Conservation (phyloP, 257 asterid species). For the Coffea eugenioides region DNA sequence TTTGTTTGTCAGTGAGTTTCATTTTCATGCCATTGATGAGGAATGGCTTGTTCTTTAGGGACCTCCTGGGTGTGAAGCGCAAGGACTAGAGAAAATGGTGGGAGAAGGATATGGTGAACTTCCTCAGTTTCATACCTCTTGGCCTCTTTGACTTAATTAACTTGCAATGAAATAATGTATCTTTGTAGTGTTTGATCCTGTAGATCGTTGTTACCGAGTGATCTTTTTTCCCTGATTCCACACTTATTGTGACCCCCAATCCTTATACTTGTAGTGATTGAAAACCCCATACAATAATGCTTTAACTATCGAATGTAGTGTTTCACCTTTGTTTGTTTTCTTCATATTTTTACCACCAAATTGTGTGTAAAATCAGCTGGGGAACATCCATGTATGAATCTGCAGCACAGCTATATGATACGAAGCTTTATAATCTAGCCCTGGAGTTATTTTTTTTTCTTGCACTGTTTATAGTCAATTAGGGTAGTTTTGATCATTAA, state of each 20-base stretch:
- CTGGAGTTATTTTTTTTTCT: background rate
- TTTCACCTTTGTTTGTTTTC: no score
- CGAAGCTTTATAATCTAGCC: background rate
- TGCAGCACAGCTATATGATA: background rate
- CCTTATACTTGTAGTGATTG: background rate
- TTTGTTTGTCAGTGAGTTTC: background rate
- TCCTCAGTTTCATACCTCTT: constrained; percentile 64
- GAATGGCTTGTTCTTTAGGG: constrained; percentile 39
- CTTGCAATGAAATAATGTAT: background rate
- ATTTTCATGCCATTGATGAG: background rate
- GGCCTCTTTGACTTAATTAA: constrained; percentile 52
- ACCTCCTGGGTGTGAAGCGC: constrained; percentile 53
- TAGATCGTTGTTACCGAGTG: background rate
- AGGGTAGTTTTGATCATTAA: background rate
- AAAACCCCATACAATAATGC: constrained; percentile 5
- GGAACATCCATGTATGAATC: background rate
- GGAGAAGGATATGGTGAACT: constrained; percentile 62
- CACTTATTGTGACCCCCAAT: background rate
- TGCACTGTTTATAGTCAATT: background rate
- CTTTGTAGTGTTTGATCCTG: background rate
- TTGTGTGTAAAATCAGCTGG: background rate
- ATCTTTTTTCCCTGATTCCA: background rate
- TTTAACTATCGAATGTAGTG: background rate
- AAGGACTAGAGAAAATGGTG: constrained; percentile 54
- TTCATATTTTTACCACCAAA: background rate